Base-by-base conservation (phyloP, 2,329 filamentous ascomycete genomes). In the Diaporthe longicolla region DNA sequence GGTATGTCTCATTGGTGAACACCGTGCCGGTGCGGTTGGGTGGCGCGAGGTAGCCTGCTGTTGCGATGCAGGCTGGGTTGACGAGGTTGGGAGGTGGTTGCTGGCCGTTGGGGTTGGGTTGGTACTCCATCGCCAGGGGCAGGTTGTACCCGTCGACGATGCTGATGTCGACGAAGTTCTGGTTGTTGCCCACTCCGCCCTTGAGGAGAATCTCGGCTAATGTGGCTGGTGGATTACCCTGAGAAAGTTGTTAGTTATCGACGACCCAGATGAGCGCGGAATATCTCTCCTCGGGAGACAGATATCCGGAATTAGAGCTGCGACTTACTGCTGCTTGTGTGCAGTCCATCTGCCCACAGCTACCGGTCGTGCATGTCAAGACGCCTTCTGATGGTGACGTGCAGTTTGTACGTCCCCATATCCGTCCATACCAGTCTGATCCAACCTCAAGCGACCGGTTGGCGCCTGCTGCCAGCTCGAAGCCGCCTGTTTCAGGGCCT, bases 391-490 rank as follows among this genome's bases (percentile, higher is more conserved):
- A 86, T 77, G 92, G 90, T 81, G 95, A 94, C 52, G 89, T 93
- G 84, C 94, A 97, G 80, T 97, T 97, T 24, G 94, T 96, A 71
- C 94, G 88, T 17, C 92, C 94, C 94, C 94, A 97, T 37, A 97
- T 86, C 71, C 94, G 90, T 13, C 94, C 94, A 80, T 94, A 92
- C 94, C 94, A 97, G 77, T 94, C 90, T 66, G 89, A 85, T 15
- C 91, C 89, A 32, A 97, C 93, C 70, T 87, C 90, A 75, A 95
- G 84, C 55, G 88, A 88, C 75, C 83, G 89, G 71, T 87, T 90
- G 45, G 87, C 84, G 58, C 92, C 90, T 4, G 89, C 81, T 1
- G 82, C 79, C 48, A 96, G 87, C 79, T 91, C 87, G 80, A 96
- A 97, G 11, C 94, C 94, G 26, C 89, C 90, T 15, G 86, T 87